phyloP scores from a whole-genome alignment of 2,329 filamentous ascomycete genomes.

The Truncatella angustata region DNA sequence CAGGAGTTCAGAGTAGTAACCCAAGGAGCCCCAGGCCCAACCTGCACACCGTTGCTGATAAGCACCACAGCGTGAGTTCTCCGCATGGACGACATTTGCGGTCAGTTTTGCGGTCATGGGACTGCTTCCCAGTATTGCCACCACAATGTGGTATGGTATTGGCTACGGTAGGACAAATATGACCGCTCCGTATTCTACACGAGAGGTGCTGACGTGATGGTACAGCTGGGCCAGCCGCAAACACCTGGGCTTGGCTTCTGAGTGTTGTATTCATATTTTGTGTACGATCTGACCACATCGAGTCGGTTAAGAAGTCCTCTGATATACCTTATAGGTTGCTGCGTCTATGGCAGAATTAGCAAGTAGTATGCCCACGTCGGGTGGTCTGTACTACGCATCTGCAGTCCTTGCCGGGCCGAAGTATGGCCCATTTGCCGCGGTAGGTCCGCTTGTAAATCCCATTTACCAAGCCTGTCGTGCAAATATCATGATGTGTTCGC shows the following conservation, averaged over 20 bases:
- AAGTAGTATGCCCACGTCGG: conserved; percentile 70
- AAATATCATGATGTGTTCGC: too few species aligned
- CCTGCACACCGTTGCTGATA: not conserved
- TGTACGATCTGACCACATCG: conserved; percentile 34
- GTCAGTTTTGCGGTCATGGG: conserved; percentile 73
- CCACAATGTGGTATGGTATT: conserved; percentile 69
- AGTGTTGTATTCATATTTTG: conserved; percentile 71
- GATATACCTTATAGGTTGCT: conserved; percentile 37
- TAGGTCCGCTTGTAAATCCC: not conserved
- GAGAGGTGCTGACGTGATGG: not conserved
- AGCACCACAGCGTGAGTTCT: conserved; percentile 58
- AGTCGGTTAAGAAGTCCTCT: not conserved
- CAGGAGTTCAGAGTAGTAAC: conserved; percentile 38
- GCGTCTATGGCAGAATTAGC: conserved; percentile 70
- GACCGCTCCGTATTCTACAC: not conserved
- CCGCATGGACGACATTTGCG: conserved; percentile 71
- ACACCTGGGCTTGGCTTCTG: conserved; percentile 76
- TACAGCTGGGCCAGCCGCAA: conserved; percentile 43
- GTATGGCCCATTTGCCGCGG: conserved; percentile 28
- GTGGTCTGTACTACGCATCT: conserved; percentile 71
- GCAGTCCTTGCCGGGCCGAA: conserved; percentile 60
- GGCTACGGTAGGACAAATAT: conserved; percentile 31
- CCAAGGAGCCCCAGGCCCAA: not conserved
- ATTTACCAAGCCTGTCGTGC: not conserved
- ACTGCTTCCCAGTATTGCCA: conserved; percentile 68